These are phyloP conservation scores for Arxiozyma heterogenica DNA, from an alignment of 1,139 yeast genomes.

Conservation along the genomic window DNA sequence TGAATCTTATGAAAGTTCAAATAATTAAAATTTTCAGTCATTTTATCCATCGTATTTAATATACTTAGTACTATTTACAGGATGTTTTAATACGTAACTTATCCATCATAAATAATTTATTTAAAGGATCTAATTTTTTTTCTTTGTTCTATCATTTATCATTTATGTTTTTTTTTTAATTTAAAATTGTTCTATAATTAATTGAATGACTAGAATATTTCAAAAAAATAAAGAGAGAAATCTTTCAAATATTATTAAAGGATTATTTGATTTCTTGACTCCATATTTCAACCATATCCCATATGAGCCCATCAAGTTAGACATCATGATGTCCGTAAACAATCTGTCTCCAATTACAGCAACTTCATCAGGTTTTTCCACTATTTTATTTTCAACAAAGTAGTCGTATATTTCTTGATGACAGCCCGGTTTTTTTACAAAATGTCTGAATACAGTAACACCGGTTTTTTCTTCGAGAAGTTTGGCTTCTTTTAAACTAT, in stretches of 20 bases:
- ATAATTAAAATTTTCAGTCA: too few species aligned
- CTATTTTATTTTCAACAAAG: constrained; percentile 41
- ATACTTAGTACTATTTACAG: background rate
- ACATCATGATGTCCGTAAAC: constrained; percentile 88
- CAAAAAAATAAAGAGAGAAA: constrained; percentile 7
- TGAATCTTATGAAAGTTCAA: too few species aligned
- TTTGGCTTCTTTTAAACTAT: constrained; percentile 49
- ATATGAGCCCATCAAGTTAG: constrained; percentile 83
- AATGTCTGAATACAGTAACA: constrained; percentile 66
- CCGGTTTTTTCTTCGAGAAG: constrained; percentile 62
- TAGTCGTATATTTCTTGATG: constrained; percentile 56
- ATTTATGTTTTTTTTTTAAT: too few species aligned
- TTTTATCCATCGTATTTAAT: too few species aligned
- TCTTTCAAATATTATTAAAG: constrained; percentile 21
- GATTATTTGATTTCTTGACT: constrained; percentile 34
- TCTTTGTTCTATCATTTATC: too few species aligned
- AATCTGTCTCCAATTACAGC: constrained; percentile 86
- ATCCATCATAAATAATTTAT: too few species aligned
- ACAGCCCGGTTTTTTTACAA: constrained; percentile 87
- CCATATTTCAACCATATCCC: constrained; percentile 81
- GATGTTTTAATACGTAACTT: background rate
- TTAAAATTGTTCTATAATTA: too few species aligned
- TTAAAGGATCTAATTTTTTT: too few species aligned
- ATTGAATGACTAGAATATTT: too few species aligned
- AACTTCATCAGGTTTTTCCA: constrained; percentile 49